phyloP scores from a whole-genome alignment of 2,329 filamentous ascomycete genomes.

The Colletotrichum sp. region DNA sequence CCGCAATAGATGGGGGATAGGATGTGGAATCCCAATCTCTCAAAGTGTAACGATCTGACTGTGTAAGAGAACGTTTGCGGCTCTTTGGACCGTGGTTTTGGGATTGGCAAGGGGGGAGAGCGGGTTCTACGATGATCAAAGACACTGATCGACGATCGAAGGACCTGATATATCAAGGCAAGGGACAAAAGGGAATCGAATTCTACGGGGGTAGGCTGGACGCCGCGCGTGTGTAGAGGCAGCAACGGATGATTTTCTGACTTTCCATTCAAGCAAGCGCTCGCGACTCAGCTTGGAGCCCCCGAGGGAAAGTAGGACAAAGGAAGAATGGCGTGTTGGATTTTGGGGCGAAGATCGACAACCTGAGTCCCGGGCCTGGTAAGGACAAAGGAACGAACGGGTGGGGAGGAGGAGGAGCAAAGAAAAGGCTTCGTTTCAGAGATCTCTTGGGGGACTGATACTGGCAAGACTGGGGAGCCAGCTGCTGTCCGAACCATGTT shows the following conservation, averaged over 20 bases:
- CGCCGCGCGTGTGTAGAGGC: not conserved
- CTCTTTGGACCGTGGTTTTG: not conserved
- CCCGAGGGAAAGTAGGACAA: not conserved
- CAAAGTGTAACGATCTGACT: not conserved
- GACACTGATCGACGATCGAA: not conserved
- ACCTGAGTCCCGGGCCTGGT: not conserved
- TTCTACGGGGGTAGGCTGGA: not conserved
- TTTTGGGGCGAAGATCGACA: not conserved
- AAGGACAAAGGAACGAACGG: conserved; percentile 3
- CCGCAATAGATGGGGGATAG: not conserved
- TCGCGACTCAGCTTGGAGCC: not conserved
- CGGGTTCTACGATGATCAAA: not conserved
- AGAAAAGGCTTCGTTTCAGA: not conserved
- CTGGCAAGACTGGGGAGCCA: not conserved
- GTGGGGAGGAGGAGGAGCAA: not conserved
- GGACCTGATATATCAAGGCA: conserved; percentile 3
- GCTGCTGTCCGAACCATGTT: not conserved
- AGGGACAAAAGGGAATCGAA: not conserved
- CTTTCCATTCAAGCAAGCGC: not conserved
- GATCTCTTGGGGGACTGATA: not conserved
- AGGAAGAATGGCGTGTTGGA: conserved; percentile 2
- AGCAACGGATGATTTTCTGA: not conserved
- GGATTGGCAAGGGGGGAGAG: not conserved
- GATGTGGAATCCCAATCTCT: not conserved
- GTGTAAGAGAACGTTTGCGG: not conserved